These are phyloP conservation scores for Lactifluus pinguis DNA, from an alignment of 768 basidiomycete genomes.

Conservation along the genomic window DNA sequence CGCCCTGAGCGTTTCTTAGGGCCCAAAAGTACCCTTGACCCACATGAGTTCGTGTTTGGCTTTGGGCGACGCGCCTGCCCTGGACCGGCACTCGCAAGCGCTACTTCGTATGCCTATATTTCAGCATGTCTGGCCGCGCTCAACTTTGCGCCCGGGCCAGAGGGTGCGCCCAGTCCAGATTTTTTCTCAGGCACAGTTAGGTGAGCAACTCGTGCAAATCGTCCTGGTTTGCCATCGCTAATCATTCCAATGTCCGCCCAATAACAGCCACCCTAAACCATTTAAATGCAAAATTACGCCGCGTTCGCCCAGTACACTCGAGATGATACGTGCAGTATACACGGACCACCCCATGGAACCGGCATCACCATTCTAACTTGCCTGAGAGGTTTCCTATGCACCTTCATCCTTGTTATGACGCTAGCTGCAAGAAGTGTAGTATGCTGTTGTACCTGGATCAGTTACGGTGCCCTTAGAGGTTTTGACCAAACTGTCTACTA, in stretches of 20 bases:
- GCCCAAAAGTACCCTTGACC: conserved; percentile 3
- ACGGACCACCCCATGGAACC: background rate
- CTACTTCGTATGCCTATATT: conserved; percentile 5
- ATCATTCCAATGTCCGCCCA: background rate
- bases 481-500: background rate
- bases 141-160: background rate
- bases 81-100: background rate
- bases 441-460: background rate
- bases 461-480: background rate
- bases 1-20: conserved; percentile 18
- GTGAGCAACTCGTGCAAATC: background rate
- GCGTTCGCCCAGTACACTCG: background rate
- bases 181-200: conserved; percentile 10
- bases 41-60: conserved; percentile 12
- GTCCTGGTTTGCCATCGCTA: background rate
- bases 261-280: conserved; percentile 8
- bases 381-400: background rate
- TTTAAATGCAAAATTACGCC: background rate
- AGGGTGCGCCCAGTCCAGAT: background rate
- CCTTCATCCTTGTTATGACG: background rate
- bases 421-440: background rate
- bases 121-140: background rate
- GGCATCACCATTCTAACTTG: background rate
- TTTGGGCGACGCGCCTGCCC: conserved; percentile 14
- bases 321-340: background rate